phyloP scores from a whole-genome alignment of 768 basidiomycete species.

The Pleurotus pulmonarius region DNA sequence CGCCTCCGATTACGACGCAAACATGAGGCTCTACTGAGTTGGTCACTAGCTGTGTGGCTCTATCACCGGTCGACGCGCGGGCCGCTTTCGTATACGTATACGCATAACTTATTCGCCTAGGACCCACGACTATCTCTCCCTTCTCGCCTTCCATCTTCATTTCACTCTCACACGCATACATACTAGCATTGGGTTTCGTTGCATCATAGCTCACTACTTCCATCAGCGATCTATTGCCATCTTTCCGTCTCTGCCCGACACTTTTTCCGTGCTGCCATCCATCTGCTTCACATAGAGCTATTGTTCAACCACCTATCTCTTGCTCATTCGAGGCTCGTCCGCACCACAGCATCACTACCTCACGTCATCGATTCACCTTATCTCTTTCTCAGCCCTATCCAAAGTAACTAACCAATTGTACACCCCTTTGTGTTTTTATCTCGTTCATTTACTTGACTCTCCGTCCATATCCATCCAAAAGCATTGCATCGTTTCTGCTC shows the following conservation, averaged over 20 bases:
- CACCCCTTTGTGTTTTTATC: not conserved
- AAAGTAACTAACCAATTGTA: not conserved
- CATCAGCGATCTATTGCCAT: constrained; percentile 4
- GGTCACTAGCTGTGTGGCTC: not conserved
- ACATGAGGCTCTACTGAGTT: constrained; percentile 7
- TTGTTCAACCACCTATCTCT: not conserved
- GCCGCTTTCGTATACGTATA: not conserved
- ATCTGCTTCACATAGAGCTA: not conserved
- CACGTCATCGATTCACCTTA: not conserved
- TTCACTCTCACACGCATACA: constrained; percentile 2
- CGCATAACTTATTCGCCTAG: not conserved
- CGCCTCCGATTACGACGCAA: constrained; percentile 10
- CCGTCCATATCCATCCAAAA: constrained; percentile 2
- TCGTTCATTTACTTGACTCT: not conserved
- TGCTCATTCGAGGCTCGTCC: constrained; percentile 1
- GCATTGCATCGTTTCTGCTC: constrained; percentile 4
- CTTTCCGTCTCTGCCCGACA: not conserved
- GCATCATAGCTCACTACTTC: constrained; percentile 9
- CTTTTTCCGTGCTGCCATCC: not conserved
- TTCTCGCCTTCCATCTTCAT: not conserved
- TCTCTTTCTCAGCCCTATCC: not conserved
- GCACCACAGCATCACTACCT: not conserved
- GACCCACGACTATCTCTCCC: not conserved
- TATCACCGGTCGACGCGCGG: constrained; percentile 2
- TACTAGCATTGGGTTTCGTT: constrained; percentile 8